Evolutionary conservation across 179 eudicot species (phyloP).

Genomic region (Corrigiola litoralis): DNA sequence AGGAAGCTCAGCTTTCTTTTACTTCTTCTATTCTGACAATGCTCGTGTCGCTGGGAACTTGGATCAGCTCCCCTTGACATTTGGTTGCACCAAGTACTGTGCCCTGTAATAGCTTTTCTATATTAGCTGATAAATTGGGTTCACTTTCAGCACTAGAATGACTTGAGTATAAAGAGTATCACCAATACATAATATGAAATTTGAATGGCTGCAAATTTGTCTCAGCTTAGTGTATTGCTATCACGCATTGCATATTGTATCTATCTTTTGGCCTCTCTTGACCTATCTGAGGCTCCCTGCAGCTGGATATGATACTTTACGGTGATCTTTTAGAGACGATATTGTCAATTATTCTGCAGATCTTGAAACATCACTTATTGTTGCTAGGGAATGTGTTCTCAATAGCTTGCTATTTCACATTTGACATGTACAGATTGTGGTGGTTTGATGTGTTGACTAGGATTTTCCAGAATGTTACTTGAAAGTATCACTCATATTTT

Average conservation of each 20-base stretch:
- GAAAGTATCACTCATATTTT: constrained; percentile 2
- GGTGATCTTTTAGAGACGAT: neutral
- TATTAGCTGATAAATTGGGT: no score
- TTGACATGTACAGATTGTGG: neutral
- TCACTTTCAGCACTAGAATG: no score
- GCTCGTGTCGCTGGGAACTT: no score
- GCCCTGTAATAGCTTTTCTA: no score
- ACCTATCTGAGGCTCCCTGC: no score
- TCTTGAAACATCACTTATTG: neutral
- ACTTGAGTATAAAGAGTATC: no score
- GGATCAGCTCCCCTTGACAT: no score
- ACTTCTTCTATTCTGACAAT: no score
- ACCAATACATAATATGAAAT: neutral
- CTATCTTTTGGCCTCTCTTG: neutral
- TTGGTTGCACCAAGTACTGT: no score
- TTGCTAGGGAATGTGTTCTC: no score
- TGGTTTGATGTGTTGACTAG: neutral
- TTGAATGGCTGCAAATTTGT: neutral
- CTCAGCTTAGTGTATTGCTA: neutral
- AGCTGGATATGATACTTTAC: neutral
- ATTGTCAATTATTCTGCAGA: neutral
- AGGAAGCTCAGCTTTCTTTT: no score
- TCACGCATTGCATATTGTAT: neutral
- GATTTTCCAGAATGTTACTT: neutral
- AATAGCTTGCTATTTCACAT: neutral